Evolutionary conservation across 345 rosid species (phyloP), one percentile per base, ranked within the genome.

Genomic region (Pelargonium nanum): DNA sequence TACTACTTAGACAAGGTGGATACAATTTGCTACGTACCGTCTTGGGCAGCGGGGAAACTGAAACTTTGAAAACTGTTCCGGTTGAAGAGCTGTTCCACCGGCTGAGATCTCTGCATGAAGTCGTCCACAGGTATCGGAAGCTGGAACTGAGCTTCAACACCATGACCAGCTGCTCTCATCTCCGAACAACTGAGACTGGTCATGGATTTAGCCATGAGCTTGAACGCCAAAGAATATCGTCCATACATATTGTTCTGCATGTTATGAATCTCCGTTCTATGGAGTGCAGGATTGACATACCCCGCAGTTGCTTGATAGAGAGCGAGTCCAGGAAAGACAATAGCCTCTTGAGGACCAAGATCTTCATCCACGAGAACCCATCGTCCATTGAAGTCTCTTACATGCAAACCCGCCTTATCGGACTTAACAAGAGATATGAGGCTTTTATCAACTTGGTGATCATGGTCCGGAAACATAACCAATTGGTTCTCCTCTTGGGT

Each of bases 161-260:
- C 98, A 55, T 91, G 90, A 61, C 98, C 98, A 30, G 98, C 96
- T 15, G 96, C 98, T 72, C 86, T 88, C 98, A 91, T 91, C 85
- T 88, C 96, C 0, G 92, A 81, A 74, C 95, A 88, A 76, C 81
- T 91, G 62, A 91, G 86, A 78, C 73, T 86, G 56, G 92, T 79
- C 96, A 85, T 88, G 22, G 98, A 88, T 67, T 86, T 91, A 13
- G 98, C 95, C 96, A 91, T 85, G 65, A 91, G 96, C 68, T 87
- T 91, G 72, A 91, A 91, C 26, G 87, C 80, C 81, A 91, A 72
- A 2, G 96, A 86, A 73, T 80, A 88, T 12, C 93, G 72, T 55
- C 98, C 98, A 68, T 80, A 81, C 64, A 88, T 75, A 60, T 68
- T 84, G 55, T 80, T 80, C 57, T 80, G 85, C 79, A 85, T 66